A percentile compares a stretch with the other conserved stretches of the same genome.
Evolutionary conservation across 352 stramenopile species (phyloP).

Genomic region (Bremia lactucae): DNA sequence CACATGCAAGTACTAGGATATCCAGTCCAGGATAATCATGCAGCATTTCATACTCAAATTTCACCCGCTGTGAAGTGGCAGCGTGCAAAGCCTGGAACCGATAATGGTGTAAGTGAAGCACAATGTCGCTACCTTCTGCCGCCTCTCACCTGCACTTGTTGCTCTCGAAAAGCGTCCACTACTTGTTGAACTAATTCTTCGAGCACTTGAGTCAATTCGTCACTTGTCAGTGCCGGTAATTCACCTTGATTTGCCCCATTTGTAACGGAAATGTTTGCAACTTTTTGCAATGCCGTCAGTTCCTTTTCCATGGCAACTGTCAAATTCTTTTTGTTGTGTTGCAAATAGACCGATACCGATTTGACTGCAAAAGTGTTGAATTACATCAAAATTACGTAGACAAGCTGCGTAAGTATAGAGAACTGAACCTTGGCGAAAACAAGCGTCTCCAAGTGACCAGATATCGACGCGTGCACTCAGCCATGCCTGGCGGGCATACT

Average conservation of each 20-base stretch:
- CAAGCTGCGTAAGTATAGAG: neutral
- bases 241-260: constrained; percentile 1
- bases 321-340: constrained; percentile 3
- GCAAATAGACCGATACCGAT: constrained; percentile 14
- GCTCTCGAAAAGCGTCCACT: constrained; percentile 8
- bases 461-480: constrained; percentile 18
- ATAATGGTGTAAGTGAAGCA: neutral
- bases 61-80: constrained; percentile 11
- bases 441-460: constrained; percentile 9
- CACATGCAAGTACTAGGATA: constrained; percentile 11
- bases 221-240: constrained; percentile 4
- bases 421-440: constrained; percentile 11
- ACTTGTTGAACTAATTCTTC: constrained; percentile 12
- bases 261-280: constrained; percentile 7
- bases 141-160: constrained; percentile 22
- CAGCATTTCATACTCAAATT: constrained; percentile 39
- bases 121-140: neutral
- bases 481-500: constrained; percentile 18
- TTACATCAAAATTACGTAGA: neutral
- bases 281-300: constrained; percentile 10
- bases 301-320: neutral
- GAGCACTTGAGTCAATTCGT: constrained; percentile 13
- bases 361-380: constrained; percentile 20
- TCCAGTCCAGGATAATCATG: constrained; percentile 27
- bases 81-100: constrained; percentile 5